Evolutionary conservation across 352 stramenopile species (phyloP), one percentile per base, ranked within the genome.

Genomic region (Globisporangium cylindrosporum): DNA sequence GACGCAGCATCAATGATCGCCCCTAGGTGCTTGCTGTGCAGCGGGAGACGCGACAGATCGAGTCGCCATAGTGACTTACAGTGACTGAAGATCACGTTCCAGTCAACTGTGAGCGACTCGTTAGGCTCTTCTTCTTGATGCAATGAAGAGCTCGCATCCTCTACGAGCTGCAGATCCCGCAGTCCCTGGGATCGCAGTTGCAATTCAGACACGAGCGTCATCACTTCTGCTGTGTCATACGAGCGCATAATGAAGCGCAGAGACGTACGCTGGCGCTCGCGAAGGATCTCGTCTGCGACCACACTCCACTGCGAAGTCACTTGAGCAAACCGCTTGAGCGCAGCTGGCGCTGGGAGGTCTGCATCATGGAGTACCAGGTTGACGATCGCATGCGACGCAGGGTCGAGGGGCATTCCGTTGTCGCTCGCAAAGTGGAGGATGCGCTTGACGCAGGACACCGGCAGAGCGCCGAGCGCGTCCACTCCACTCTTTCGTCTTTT

Each of bases 391-490:
- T 38, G 34, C 34, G 56, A 12, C 14, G 51, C 14, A 8, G 2
- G 10, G 38, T 46, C 12, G 15, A 27, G n/a, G 7, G 9, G 20
- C 12, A 7, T 27, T 27, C 25, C 25, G 2, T 2, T 3, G n/a
- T 69, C 64, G 24, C 29, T 34, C 3, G 65, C 58, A 36, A 49
- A 70, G 24, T 34, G 22, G 27, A 64, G 60, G 27, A 70, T 62
- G 24, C 54, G 57, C 48, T 70, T 58, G 46, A 62, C 20, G 53
- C 54, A 63, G 8, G 55, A 43, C 5, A 54, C 27, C 18, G 57
- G 56, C 24, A 70, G 48, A 2, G 9, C 48, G 22, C 49, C 43
- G 22, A 56, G 24, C 59, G 25, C 55, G 1, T 61, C 29, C 27
- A 32, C 51, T 4, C 8, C 24, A 22, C 51, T 34, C 38, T 46